These are phyloP conservation scores for Tubosaeta sp. DNA, from an alignment of 768 basidiomycete species.

Conservation along the genomic window DNA sequence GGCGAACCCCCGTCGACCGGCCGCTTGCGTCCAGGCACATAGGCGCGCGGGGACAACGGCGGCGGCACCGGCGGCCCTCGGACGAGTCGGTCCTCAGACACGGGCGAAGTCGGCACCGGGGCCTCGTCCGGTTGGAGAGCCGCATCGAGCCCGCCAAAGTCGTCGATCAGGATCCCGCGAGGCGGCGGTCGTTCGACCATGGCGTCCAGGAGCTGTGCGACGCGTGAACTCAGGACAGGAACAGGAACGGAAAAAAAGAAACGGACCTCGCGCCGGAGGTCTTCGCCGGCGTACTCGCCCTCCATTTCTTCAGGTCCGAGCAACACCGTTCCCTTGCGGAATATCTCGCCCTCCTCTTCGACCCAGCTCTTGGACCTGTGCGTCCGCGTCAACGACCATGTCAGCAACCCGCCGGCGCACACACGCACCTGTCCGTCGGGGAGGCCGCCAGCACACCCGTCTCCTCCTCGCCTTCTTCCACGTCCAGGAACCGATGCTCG, in stretches of 20 bases:
- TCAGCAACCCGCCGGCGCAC: background rate
- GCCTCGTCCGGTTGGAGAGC: slow-evolving; percentile 14
- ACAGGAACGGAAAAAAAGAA: no score
- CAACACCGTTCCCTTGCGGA: slow-evolving; percentile 82
- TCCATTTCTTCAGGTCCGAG: slow-evolving; percentile 86
- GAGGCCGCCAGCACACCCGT: slow-evolving; percentile 25
- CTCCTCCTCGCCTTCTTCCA: slow-evolving; percentile 34
- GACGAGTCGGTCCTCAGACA: slow-evolving; percentile 17
- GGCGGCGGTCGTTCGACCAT: slow-evolving; percentile 85
- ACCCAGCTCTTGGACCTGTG: slow-evolving; percentile 74
- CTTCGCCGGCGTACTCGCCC: slow-evolving; percentile 78
- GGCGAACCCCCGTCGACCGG: slow-evolving; percentile 29
- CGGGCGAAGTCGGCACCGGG: slow-evolving; percentile 13
- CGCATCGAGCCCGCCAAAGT: slow-evolving; percentile 46
- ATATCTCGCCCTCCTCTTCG: slow-evolving; percentile 94
- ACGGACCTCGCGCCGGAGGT: slow-evolving; percentile 72
- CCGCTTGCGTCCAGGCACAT: slow-evolving; percentile 49
- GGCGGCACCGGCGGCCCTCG: slow-evolving; percentile 1
- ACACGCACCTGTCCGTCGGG: slow-evolving; percentile 45
- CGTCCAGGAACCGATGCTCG: slow-evolving; percentile 29
- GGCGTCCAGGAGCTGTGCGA: slow-evolving; percentile 70
- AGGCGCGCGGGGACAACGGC: slow-evolving; percentile 48
- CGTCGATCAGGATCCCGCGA: slow-evolving; percentile 57
- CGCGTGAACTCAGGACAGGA: background rate
- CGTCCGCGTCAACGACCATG: background rate